Conservation (phyloP, 805 yeast species). For the Hanseniaspora mollemarum region DNA sequence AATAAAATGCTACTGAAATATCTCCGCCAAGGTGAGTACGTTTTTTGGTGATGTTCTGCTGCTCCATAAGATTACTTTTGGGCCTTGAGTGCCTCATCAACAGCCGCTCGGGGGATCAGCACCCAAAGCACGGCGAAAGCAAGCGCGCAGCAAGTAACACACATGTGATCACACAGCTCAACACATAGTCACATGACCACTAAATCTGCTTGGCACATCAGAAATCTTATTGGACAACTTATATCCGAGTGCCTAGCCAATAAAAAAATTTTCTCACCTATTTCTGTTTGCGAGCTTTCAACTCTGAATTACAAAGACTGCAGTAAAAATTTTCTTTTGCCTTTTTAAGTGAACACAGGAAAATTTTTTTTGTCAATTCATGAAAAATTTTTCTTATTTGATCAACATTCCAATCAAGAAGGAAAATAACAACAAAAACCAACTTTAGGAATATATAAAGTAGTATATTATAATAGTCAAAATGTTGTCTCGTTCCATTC, state of each 20-base stretch:
- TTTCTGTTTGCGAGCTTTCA: not conserved
- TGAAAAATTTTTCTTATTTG: not conserved
- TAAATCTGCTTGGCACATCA: too few relatives aligned
- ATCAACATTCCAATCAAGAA: not conserved
- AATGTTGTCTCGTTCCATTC: constrained; percentile 82
- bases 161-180: too few relatives aligned
- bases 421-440: not conserved
- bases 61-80: too few relatives aligned
- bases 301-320: not conserved
- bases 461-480: constrained; percentile 11
- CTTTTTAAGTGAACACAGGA: not conserved
- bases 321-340: not conserved
- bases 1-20: too few relatives aligned
- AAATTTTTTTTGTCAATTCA: not conserved
- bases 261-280: not conserved
- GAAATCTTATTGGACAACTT: not conserved
- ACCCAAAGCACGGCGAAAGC: too few relatives aligned
- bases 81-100: too few relatives aligned
- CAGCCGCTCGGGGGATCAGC: too few relatives aligned
- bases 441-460: constrained; percentile 3
- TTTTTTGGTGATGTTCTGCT: too few relatives aligned
- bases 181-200: too few relatives aligned
- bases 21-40: too few relatives aligned
- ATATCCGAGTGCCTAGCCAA: not conserved
- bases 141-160: too few relatives aligned